Conservation (phyloP, 148 eudicot genomes). For the Rhododendron griersonianum region DNA sequence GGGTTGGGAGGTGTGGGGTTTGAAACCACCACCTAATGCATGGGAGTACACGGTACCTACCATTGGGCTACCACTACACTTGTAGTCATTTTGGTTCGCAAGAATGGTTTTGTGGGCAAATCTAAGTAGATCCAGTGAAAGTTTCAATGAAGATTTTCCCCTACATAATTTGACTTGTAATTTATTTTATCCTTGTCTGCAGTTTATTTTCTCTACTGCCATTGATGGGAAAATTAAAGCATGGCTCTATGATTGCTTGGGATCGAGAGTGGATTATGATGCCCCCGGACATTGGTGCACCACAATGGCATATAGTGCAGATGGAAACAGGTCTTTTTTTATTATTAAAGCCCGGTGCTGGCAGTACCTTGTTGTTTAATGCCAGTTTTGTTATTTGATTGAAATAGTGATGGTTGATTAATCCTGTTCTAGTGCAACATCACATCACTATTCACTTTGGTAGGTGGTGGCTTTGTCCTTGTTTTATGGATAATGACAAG, state of each 20-base stretch:
- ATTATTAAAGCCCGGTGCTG: not conserved
- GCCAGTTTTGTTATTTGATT: not conserved
- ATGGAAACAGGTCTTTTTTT: slow-evolving; percentile 52
- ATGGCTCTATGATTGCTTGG: slow-evolving; percentile 69
- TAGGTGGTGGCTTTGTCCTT: not conserved
- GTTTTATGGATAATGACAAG: not conserved
- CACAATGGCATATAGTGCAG: slow-evolving; percentile 68
- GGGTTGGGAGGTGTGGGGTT: not conserved
- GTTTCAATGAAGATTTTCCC: not conserved
- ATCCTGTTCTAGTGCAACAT: not conserved
- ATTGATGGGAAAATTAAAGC: slow-evolving; percentile 74
- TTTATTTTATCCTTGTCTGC: slow-evolving; percentile 13
- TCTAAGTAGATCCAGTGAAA: not conserved
- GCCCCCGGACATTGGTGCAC: slow-evolving; percentile 71
- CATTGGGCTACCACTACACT: not conserved
- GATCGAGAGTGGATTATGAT: slow-evolving; percentile 66
- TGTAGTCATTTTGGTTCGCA: not conserved
- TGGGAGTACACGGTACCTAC: not conserved
- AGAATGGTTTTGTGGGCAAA: not conserved
- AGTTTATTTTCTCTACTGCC: slow-evolving; percentile 80
- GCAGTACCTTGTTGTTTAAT: not conserved
- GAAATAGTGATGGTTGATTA: not conserved
- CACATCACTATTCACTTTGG: not conserved
- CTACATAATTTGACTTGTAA: not conserved
- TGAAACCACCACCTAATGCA: not conserved